Percentiles rank a stretch among this genome's conserved stretches.
Conservation (phyloP, 306 rosid genomes). For the Acacia crassicarpa region DNA sequence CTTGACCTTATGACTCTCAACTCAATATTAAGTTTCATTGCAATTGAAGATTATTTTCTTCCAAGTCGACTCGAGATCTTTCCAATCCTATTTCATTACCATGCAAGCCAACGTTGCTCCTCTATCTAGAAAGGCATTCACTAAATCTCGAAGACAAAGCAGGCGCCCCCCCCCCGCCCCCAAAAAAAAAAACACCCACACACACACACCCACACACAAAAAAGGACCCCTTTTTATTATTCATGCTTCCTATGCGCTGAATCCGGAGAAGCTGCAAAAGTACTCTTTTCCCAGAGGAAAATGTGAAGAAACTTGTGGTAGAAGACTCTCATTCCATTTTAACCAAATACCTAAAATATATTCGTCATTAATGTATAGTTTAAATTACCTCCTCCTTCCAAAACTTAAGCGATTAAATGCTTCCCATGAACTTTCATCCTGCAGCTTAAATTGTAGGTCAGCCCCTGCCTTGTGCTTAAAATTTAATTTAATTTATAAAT, state of each 20-base stretch:
- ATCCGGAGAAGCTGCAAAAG: not conserved
- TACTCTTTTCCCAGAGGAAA: not conserved
- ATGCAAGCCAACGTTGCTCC: not conserved
- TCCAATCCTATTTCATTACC: not conserved
- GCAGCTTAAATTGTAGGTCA: too few relatives aligned
- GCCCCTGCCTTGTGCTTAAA: too few relatives aligned
- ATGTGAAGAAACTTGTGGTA: not conserved
- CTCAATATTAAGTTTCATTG: slow-evolving; percentile 42
- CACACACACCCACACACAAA: too few relatives aligned
- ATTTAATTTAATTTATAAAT: too few relatives aligned
- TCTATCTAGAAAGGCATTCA: not conserved
- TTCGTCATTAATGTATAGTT: too few relatives aligned
- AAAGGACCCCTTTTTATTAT: too few relatives aligned
- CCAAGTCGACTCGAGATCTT: not conserved
- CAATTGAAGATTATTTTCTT: slow-evolving; percentile 7
- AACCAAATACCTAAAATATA: not conserved
- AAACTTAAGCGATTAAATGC: not conserved
- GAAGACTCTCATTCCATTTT: not conserved
- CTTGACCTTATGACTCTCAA: slow-evolving; percentile 42
- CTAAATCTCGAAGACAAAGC: not conserved
- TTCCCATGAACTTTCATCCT: too few relatives aligned
- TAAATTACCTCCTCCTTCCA: not conserved
- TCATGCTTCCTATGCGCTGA: not conserved
- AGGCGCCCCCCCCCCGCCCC: not conserved
- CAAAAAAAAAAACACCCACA: too few relatives aligned